Evolutionary conservation across 148 eudicot genomes (phyloP).

Genomic region (Agrostemma githago): DNA sequence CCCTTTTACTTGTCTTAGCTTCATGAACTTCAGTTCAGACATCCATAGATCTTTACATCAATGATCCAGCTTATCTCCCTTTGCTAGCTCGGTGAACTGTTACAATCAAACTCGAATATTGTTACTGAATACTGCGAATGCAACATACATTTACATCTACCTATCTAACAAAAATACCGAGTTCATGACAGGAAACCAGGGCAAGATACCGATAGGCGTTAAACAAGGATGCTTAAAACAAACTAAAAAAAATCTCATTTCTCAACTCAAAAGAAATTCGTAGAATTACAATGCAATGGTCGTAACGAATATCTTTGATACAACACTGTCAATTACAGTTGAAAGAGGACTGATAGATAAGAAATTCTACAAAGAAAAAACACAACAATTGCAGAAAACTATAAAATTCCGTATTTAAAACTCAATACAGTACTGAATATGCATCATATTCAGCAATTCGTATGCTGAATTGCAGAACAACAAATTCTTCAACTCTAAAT

Average conservation of each 20-base stretch:
- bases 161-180: neutral
- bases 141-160: neutral
- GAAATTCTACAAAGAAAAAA: neutral
- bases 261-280: conserved; percentile 3
- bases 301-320: neutral
- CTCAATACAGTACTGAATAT: neutral
- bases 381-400: neutral
- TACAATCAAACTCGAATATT: too few relatives aligned
- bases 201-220: neutral
- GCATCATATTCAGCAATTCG: neutral
- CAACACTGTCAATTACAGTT: neutral
- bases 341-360: neutral
- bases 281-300: conserved; percentile 18
- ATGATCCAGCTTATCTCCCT: neutral
- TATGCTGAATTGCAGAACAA: conserved; percentile 7
- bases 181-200: neutral
- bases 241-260: neutral
- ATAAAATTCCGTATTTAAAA: neutral
- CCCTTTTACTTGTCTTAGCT: neutral
- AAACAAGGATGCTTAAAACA: neutral
- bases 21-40: neutral
- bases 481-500: conserved; percentile 16
- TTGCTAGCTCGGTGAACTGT: too few relatives aligned
- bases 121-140: too few relatives aligned
- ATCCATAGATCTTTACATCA: neutral